Base-by-base conservation (phyloP, 2,329 filamentous ascomycete genomes). In the Ophiosphaerella korrae region DNA sequence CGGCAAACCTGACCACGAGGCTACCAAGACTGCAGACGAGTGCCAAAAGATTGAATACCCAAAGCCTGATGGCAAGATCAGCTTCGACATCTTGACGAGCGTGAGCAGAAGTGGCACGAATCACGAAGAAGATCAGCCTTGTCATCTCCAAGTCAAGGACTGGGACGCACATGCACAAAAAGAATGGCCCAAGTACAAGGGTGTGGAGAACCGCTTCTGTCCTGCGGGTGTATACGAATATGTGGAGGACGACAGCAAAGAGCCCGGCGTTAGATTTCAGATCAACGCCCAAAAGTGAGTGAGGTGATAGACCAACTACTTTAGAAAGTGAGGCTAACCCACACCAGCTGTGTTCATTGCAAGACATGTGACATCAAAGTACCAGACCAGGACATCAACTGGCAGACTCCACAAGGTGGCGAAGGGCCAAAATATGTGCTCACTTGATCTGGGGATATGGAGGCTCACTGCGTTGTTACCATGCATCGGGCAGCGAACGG, bases 321-420 rank as follows among this genome's bases (percentile, higher is more conserved):
- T 16, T 13, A 35, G 26, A 42, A 14, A 34, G 18, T 44, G 40
- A 53, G 16, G 36, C 67, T 77, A 68, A 72, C 70, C 3, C 9
- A 7, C 14, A 18, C 35, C 63, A 96, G 92, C 77, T 99, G 94
- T 74, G 96, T 99, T 60, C 94, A 99, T 77, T 99, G 94, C 83
- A 99, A 99, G 83, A 99, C 94, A 12, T 99, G 94, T 74, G 94
- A 99, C 75, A 99, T 99, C 79, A 99, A 99, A 79, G 93, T 91
- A 13, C 94, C 94, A 7, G 85, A 88, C 56, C 94, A 99, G 78
- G 94, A 97, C 71, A 97, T 99, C 76, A 97, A 96, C 75, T 96
- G 74, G 73, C 62, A 91, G 64, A 94, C 94, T 29, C 94, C 94
- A 6, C 92, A 97, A 72, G 92, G 94, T 60, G 94, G 93, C 44